Evolutionary conservation across 2,329 filamentous ascomycete genomes (phyloP), one percentile per base, ranked within the genome.

Genomic region (Sordariomycetes sp.): DNA sequence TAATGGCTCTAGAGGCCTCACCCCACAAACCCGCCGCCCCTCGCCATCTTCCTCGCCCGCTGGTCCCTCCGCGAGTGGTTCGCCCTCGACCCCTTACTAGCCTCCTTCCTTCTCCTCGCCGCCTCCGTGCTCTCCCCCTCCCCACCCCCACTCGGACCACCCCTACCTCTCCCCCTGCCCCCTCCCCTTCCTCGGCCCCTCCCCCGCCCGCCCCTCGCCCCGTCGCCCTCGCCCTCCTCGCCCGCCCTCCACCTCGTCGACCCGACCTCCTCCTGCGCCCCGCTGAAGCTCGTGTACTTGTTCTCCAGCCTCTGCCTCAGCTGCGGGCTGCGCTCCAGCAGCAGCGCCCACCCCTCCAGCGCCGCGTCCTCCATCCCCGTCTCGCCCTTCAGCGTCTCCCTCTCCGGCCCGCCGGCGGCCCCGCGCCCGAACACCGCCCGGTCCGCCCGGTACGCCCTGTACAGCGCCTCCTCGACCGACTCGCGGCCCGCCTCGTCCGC

Each of bases 341-440:
- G 96, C 54, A 96, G 75, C 0, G 82, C 90, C 92, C 93, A 99
- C 5, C 94, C 94, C 71, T 97, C 94, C 37, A 99, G 87, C 2
- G 88, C 86, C 71, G 97, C 93, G 64, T 97, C 92, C 0, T 90
- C 91, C 90, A 97, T 90, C 3, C 87, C 87, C 1, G 90, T 96
- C 60, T 91, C 85, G 24, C 80, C 79, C 64, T 86, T 88, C 54
- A 99, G 69, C 37, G 80, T 80, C 7, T 70, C 71, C 46, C 94
- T 79, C 1, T 79, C 74, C 24, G 79, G 77, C 0, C 86, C 78
- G 0, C 88, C 90, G 5, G 80, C 79, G 1, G 85, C 79, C 60
- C 92, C 88, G 20, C 92, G 81, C 5, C 77, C 80, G 65, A 97
- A 97, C 0, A 86, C 67, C 7, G 77, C 80, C 0, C 85, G 79